Evolutionary conservation across 75 land plant genomes (phyloP).

Genomic region (Picea sitchensis): DNA sequence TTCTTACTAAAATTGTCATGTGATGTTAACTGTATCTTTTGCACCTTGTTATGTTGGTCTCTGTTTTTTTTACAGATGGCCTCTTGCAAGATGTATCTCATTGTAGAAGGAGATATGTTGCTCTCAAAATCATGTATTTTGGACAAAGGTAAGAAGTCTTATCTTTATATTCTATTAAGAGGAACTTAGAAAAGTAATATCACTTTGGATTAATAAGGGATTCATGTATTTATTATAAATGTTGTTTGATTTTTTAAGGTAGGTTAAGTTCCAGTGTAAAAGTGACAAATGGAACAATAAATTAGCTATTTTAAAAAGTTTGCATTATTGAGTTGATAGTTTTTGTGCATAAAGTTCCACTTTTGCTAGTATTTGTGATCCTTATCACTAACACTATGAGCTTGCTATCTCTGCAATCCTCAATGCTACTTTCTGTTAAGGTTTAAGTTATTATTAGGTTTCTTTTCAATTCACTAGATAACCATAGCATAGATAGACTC

Average conservation of each 20-base stretch:
- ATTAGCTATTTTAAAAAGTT: background rate
- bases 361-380: background rate
- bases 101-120: conserved; percentile 8
- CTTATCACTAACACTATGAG: background rate
- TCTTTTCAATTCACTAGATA: too few species aligned
- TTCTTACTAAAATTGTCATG: background rate
- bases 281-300: background rate
- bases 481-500: too few species aligned
- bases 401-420: background rate
- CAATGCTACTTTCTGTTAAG: too few species aligned
- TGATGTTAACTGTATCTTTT: background rate
- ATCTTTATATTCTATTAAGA: background rate
- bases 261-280: background rate
- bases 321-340: background rate
- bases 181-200: background rate
- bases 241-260: background rate
- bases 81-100: conserved; percentile 6
- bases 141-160: conserved; percentile 8
- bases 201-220: too few species aligned
- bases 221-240: background rate
- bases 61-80: background rate
- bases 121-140: conserved; percentile 8
- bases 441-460: too few species aligned
- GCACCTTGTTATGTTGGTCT: background rate
- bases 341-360: background rate